phyloP scores from a whole-genome alignment of 371 early-diverging fungal species.

The Dichotomocladium elegans region DNA sequence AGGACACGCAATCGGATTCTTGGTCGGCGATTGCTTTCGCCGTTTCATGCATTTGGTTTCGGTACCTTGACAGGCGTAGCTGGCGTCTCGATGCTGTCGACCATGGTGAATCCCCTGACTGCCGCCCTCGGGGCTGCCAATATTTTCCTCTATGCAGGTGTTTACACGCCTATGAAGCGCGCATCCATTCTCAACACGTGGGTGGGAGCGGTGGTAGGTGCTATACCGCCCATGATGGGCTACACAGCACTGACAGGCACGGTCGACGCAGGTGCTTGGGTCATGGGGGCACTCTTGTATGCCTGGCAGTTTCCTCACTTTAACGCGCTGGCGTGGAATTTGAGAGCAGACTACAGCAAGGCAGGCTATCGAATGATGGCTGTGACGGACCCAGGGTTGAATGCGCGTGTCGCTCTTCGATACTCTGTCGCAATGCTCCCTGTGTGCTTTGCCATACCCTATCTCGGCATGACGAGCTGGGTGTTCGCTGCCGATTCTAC shows the following conservation, averaged over 20 bases:
- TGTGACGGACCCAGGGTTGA: constrained; percentile 83
- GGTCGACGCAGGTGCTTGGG: constrained; percentile 77
- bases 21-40: constrained; percentile 78
- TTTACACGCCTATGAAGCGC: constrained; percentile 96
- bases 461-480: constrained; percentile 73
- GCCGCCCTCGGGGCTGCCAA: constrained; percentile 81
- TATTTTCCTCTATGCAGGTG: constrained; percentile 80
- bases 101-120: constrained; percentile 84
- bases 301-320: constrained; percentile 99
- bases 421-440: constrained; percentile 88
- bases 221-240: constrained; percentile 97
- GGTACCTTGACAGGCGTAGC: constrained; percentile 69
- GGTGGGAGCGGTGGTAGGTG: constrained; percentile 95
- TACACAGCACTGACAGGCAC: constrained; percentile 85
- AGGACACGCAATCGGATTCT: constrained; percentile 88
- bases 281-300: constrained; percentile 79
- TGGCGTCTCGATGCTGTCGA: constrained; percentile 65
- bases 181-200: constrained; percentile 92
- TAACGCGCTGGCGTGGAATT: constrained; percentile 88
- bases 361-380: constrained; percentile 97
- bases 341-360: constrained; percentile 92
- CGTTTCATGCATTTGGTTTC: constrained; percentile 82
- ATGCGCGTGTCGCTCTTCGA: constrained; percentile 83
- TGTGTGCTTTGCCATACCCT: constrained; percentile 56
- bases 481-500: constrained; percentile 79